These are phyloP conservation scores for Lactarius evosmus DNA, from an alignment of 768 basidiomycete genomes.

Conservation along the genomic window DNA sequence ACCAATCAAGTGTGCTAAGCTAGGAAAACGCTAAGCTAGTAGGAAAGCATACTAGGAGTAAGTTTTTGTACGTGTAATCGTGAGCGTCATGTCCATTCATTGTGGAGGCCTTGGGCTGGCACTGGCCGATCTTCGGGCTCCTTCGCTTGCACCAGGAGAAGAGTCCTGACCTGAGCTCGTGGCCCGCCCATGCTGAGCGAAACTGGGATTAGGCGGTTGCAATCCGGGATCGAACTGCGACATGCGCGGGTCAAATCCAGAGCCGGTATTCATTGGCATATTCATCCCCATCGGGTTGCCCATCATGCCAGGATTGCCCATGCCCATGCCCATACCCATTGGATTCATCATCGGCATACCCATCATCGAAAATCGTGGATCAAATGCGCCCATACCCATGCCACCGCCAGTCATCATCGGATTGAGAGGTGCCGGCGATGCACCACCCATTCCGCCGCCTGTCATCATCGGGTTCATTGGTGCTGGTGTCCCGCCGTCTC, in stretches of 20 bases:
- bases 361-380: slow-evolving; percentile 28
- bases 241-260: slow-evolving; percentile 23
- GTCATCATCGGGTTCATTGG: slow-evolving; percentile 45
- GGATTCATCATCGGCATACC: slow-evolving; percentile 32
- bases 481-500: slow-evolving; percentile 45
- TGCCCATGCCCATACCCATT: slow-evolving; percentile 23
- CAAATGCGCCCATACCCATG: slow-evolving; percentile 19
- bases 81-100: background rate
- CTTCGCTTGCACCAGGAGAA: slow-evolving; percentile 9
- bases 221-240: slow-evolving; percentile 26
- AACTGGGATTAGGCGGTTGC: slow-evolving; percentile 17
- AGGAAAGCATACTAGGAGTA: background rate
- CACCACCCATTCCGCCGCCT: slow-evolving; percentile 19
- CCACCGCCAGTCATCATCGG: slow-evolving; percentile 30
- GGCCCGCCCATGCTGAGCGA: slow-evolving; percentile 1
- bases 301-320: slow-evolving; percentile 22
- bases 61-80: background rate
- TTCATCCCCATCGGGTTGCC: slow-evolving; percentile 23
- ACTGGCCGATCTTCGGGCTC: slow-evolving; percentile 17
- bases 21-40: background rate
- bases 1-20: background rate
- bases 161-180: slow-evolving; percentile 8
- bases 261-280: slow-evolving; percentile 23
- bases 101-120: slow-evolving; percentile 21
- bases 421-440: slow-evolving; percentile 28